These are phyloP conservation scores for Phytophthora melonis DNA, from an alignment of 352 stramenopile genomes.

Conservation along the genomic window DNA sequence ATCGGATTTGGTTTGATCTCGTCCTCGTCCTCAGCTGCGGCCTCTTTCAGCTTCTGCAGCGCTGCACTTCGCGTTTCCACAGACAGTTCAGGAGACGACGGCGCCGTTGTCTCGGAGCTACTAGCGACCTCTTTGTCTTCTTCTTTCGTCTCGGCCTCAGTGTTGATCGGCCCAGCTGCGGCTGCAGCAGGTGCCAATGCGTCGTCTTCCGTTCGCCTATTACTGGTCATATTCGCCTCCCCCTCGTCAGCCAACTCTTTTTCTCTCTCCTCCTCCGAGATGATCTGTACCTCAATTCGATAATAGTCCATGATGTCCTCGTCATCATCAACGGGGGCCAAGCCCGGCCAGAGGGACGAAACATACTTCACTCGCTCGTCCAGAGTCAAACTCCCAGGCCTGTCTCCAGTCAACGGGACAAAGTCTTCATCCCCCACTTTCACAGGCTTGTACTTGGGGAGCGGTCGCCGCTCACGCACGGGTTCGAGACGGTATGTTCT, in stretches of 20 bases:
- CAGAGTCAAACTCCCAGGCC: constrained; percentile 50
- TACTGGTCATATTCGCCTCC: constrained; percentile 1
- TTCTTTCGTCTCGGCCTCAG: constrained; percentile 18
- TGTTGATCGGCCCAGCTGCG: background rate
- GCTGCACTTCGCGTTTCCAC: constrained; percentile 64
- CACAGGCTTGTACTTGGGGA: constrained; percentile 63
- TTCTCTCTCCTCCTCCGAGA: constrained; percentile 70
- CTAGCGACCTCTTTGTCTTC: constrained; percentile 16
- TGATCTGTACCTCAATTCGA: constrained; percentile 77
- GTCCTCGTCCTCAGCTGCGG: constrained; percentile 51
- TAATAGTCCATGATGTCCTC: constrained; percentile 84
- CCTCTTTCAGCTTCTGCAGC: constrained; percentile 60
- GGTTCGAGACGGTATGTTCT: constrained; percentile 4
- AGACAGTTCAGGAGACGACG: constrained; percentile 44
- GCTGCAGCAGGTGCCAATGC: background rate
- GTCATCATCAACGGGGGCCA: constrained; percentile 71
- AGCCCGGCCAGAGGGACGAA: constrained; percentile 68
- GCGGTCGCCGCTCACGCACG: constrained; percentile 15
- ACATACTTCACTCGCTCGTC: constrained; percentile 75
- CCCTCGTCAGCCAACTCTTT: constrained; percentile 38
- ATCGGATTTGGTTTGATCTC: constrained; percentile 57
- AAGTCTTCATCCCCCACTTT: constrained; percentile 56
- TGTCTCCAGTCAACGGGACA: constrained; percentile 52
- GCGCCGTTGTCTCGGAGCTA: constrained; percentile 28
- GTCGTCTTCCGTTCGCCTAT: background rate